Conservation (phyloP, 1,284 basidiomycete genomes). For the Cryptococcus sp. region DNA sequence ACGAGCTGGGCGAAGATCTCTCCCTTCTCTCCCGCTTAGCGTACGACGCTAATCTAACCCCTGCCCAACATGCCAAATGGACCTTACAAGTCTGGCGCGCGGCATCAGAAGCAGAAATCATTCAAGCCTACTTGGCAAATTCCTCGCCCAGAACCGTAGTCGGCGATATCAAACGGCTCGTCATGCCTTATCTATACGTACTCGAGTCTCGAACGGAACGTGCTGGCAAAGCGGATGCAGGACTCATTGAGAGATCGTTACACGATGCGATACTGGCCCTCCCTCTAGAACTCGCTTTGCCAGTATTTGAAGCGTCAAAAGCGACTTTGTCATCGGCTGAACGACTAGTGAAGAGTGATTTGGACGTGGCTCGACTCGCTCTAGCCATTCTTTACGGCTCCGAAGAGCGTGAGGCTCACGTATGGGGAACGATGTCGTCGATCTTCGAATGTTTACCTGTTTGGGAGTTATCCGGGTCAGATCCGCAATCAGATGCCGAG, state of each 20-base stretch:
- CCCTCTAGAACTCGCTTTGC: conserved; percentile 66
- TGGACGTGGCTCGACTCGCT: conserved; percentile 78
- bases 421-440: conserved; percentile 79
- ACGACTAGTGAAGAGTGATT: conserved; percentile 75
- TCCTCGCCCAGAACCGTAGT: conserved; percentile 69
- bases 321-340: conserved; percentile 70
- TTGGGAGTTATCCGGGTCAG: conserved; percentile 67
- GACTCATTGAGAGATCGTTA: conserved; percentile 60
- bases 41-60: conserved; percentile 64
- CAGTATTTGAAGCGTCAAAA: conserved; percentile 85
- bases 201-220: conserved; percentile 82
- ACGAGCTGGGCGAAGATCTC: conserved; percentile 84
- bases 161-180: conserved; percentile 69
- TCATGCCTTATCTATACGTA: conserved; percentile 87
- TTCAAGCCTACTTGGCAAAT: conserved; percentile 71
- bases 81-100: conserved; percentile 69
- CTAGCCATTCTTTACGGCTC: conserved; percentile 87
- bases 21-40: conserved; percentile 78
- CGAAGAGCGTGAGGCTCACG: conserved; percentile 58
- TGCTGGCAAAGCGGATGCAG: conserved; percentile 66
- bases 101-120: conserved; percentile 65
- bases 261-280: conserved; percentile 73
- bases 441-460: conserved; percentile 93
- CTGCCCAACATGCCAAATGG: conserved; percentile 59
- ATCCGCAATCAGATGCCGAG: conserved; percentile 64